A percentile compares a stretch with the other conserved stretches of the same genome.
Evolutionary conservation across 176 grass and related monocot genomes (phyloP).

Genomic region (Puya raimondii): DNA sequence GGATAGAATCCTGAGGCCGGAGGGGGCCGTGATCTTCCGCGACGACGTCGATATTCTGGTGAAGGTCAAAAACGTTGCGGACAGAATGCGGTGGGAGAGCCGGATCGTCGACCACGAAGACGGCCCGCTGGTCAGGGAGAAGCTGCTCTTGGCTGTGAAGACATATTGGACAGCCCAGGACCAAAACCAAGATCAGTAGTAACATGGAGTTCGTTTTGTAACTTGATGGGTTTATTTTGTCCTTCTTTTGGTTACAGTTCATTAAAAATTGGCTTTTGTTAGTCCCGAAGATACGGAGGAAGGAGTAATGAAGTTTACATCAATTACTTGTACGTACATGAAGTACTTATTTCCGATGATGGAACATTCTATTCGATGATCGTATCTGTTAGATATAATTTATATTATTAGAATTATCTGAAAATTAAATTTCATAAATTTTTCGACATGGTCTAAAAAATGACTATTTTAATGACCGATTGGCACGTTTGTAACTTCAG

Average conservation of each 20-base stretch:
- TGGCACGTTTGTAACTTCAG: too few relatives aligned
- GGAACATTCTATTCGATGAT: too few relatives aligned
- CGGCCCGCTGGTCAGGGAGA: slow-evolving; percentile 78
- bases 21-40: slow-evolving; percentile 77
- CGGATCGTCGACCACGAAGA: slow-evolving; percentile 90
- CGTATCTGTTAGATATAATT: too few relatives aligned
- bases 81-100: slow-evolving; percentile 87
- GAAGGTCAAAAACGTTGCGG: slow-evolving; percentile 70
- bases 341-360: too few relatives aligned
- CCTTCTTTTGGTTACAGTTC: not conserved
- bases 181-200: slow-evolving; percentile 33
- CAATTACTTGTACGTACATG: too few relatives aligned
- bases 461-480: too few relatives aligned
- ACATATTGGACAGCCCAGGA: slow-evolving; percentile 69
- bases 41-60: slow-evolving; percentile 80
- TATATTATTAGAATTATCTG: too few relatives aligned
- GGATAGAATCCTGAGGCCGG: slow-evolving; percentile 83
- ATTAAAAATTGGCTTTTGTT: too few relatives aligned
- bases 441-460: too few relatives aligned
- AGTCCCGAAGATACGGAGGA: too few relatives aligned
- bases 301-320: too few relatives aligned
- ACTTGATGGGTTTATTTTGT: slow-evolving; percentile 14
- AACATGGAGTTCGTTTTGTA: slow-evolving; percentile 18
- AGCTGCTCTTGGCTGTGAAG: slow-evolving; percentile 88
- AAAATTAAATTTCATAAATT: too few relatives aligned